A percentile compares a stretch with the other conserved stretches of the same genome.
Conservation (phyloP, 306 rosid genomes). For the Neltuma alba region DNA sequence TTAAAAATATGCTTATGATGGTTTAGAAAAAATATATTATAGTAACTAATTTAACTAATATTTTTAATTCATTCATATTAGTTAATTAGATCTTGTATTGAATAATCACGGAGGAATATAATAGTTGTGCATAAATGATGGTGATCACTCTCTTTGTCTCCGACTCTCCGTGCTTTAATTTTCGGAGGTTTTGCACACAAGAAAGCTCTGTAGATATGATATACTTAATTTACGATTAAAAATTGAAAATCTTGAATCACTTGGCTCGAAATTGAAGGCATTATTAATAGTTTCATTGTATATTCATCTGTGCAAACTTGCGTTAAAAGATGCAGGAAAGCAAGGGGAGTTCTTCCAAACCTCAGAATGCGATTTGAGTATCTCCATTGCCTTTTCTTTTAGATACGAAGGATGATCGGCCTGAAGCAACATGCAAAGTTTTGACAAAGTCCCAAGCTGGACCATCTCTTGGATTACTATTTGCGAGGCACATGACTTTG, state of each 20-base stretch:
- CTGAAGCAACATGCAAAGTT: conserved; percentile 52
- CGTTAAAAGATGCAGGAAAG: conserved; percentile 11
- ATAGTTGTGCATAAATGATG: too few species aligned
- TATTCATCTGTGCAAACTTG: not conserved
- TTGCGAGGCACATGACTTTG: conserved; percentile 42
- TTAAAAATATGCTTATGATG: too few species aligned
- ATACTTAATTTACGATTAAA: not conserved
- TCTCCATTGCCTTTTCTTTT: conserved; percentile 47
- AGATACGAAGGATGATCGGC: conserved; percentile 33
- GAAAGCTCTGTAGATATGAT: too few species aligned
- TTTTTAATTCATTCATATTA: too few species aligned
- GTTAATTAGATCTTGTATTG: too few species aligned
- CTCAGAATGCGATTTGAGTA: conserved; percentile 44
- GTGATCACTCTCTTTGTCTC: not conserved
- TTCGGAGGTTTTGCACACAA: not conserved
- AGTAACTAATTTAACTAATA: too few species aligned
- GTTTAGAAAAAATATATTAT: too few species aligned
- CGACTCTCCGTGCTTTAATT: not conserved
- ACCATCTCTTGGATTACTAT: conserved; percentile 55
- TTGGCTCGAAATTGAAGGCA: too few species aligned
- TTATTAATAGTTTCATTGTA: not conserved
- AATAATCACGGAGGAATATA: too few species aligned
- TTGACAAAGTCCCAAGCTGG: conserved; percentile 47
- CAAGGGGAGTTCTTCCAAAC: conserved; percentile 55
- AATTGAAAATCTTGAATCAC: not conserved